Base-by-base conservation (phyloP, 169 alveolate species). In the Cryptosporidium sp. region DNA sequence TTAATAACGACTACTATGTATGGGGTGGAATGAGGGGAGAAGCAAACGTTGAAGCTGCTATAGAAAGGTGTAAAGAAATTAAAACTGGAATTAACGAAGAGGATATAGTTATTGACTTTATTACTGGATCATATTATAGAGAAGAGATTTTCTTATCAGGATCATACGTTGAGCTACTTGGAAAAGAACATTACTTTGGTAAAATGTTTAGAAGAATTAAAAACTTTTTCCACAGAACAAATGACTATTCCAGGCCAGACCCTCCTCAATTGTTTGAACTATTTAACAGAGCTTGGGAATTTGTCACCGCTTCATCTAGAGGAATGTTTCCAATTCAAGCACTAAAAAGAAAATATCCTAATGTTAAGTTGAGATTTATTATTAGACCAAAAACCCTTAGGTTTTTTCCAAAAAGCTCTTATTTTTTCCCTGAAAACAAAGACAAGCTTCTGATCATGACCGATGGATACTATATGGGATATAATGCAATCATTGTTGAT, bases 11-110 rank as follows among this genome's bases (percentile, higher is more conserved):
- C 5, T 80, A 80, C 70, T 80, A 21, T 80, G 65, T 80, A 5
- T 80, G 89, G 89, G 89, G 89, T 2, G 89, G 89, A 26, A 33
- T 80, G 16, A 80, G 89, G 60, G 89, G 89, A 31, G 89, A 80
- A 48, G 37, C 89, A 1, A 80, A 80, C 29, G 35, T 80, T 6
- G 89, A 80, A 29, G 72, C 89, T 12, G 89, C 89, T 12, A 51
- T 80, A 31, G 89, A 80, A 37, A 80, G 89, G 33, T 80, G 89
- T 33, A 80, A 62, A 14, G 89, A 80, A 51, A 61, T 80, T 35
- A 80, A 61, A 5, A 70, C 89, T 18, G 75, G 75, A 42, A 80
- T 80, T 12, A 42, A 65, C 0, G 89, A 80, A 31, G 89, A 80
- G n/a, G 75, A 80, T 39, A 80, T 80, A 5, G 53, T 80, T 48